Evolutionary conservation across 495 filamentous ascomycete species (phyloP), one percentile per base, ranked within the genome.

Genomic region (Tuber microsphaerosporum): DNA sequence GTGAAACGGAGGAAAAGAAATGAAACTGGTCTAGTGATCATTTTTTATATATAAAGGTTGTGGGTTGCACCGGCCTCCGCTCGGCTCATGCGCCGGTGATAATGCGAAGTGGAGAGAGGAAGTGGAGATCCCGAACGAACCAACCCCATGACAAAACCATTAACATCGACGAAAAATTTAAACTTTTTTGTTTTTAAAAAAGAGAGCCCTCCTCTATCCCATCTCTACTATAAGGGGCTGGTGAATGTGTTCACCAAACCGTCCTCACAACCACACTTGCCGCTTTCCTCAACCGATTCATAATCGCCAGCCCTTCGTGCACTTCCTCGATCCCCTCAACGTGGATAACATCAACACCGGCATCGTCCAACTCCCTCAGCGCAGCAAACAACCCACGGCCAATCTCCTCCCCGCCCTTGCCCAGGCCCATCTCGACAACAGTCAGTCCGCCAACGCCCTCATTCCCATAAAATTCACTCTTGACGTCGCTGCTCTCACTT

Each of bases 271-370:
- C 79, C 42, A 83, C 81, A 44, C 79, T 79, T 26, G 95, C 94
- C 46, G 94, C 94, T 85, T 98, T 98, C 70, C 95, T 86, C 12
- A 98, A 85, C 78, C 94, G 87, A 82, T 99, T 99, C 96, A 99
- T 98, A 69, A 99, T 90, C 14, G 95, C 96, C 26, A 93, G 92
- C n/a, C 93, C 93, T 74, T 94, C 89, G 81, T 93, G 91, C 51
- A 90, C 91, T 61, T 92, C 89, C 79, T 95, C 94, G 65, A 97
- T 91, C 16, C 94, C 94, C 83, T 99, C 95, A 7, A 98, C 93
- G 80, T 93, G 91, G 75, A 99, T 98, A 12, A 92, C 87, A 84
- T 94, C 91, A 14, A 93, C 93, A 48, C 89, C 87, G 71, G 89
- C 85, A 77, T 89, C 87, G 84, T 99, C 95, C 74, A 99, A 88